These are phyloP conservation scores for Kazachstania psychrophila DNA, from an alignment of 805 yeast genomes.

Conservation along the genomic window DNA sequence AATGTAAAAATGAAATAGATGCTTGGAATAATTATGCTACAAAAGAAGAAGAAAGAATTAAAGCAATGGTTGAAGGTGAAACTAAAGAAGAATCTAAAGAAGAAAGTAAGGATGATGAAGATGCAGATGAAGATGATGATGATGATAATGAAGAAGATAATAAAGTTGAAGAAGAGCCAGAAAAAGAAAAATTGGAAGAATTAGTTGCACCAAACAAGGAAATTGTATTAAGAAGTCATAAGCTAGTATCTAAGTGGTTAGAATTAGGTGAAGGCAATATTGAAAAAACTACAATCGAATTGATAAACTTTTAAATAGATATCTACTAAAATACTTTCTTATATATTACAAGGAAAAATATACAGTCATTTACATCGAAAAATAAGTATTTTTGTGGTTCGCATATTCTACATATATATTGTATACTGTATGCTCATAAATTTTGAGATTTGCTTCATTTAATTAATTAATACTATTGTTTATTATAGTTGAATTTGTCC, in stretches of 20 bases:
- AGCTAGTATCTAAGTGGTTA: slow-evolving; percentile 13
- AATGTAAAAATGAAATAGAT: slow-evolving; percentile 14
- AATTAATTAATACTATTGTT: no score
- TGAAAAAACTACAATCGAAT: slow-evolving; percentile 6
- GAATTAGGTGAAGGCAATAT: slow-evolving; percentile 4
- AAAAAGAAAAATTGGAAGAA: slow-evolving; percentile 8
- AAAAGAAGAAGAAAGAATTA: slow-evolving; percentile 18
- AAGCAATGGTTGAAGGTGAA: slow-evolving; percentile 16
- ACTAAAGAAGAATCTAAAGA: slow-evolving; percentile 3
- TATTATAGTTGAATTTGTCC: no score
- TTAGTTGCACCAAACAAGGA: slow-evolving; percentile 19
- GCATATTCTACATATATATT: no score
- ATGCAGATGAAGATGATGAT: slow-evolving; percentile 2
- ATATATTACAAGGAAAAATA: no score
- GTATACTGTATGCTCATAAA: no score
- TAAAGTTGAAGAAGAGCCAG: slow-evolving; percentile 8
- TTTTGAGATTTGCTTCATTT: no score
- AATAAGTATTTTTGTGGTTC: no score
- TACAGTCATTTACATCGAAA: neutral
- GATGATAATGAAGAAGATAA: slow-evolving; percentile 7
- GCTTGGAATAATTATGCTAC: slow-evolving; percentile 22
- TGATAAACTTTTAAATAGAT: slow-evolving; percentile 13
- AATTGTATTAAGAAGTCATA: slow-evolving; percentile 15
- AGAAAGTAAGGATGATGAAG: slow-evolving; percentile 5
- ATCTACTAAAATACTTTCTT: no score